These are phyloP conservation scores for Curvularia hawaiiensis DNA, from an alignment of 2,329 filamentous ascomycete genomes.

Conservation along the genomic window DNA sequence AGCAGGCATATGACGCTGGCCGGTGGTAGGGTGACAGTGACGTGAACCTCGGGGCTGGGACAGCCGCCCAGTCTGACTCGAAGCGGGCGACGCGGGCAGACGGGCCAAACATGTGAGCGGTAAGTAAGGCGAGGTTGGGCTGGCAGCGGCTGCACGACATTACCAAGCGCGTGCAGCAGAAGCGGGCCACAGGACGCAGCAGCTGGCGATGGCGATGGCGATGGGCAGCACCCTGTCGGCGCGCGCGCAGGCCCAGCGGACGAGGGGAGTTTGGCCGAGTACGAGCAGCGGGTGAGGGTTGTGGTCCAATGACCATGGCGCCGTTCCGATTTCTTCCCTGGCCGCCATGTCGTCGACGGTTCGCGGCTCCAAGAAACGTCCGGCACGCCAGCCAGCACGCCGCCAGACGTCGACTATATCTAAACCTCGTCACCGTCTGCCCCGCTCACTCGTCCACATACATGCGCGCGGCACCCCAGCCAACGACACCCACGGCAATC, in stretches of 20 bases:
- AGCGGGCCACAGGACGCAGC: background rate
- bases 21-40: background rate
- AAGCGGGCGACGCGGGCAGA: background rate
- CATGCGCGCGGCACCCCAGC: background rate
- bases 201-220: background rate
- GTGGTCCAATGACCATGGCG: constrained; percentile 22
- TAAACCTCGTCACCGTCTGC: background rate
- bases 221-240: background rate
- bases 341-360: constrained; percentile 6
- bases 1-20: background rate
- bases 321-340: constrained; percentile 41
- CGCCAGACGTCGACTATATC: background rate
- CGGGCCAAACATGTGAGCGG: background rate
- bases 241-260: background rate
- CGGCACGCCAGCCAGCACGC: background rate
- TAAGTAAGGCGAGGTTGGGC: background rate
- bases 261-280: background rate
- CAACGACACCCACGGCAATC: background rate
- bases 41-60: background rate
- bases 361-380: constrained; percentile 24
- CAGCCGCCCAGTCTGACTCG: background rate
- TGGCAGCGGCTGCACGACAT: background rate
- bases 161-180: background rate
- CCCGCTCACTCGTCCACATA: background rate
- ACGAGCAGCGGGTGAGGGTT: background rate